These are phyloP conservation scores for Erysimum cheiranthoides DNA, from an alignment of 345 rosid genomes.

Conservation along the genomic window DNA sequence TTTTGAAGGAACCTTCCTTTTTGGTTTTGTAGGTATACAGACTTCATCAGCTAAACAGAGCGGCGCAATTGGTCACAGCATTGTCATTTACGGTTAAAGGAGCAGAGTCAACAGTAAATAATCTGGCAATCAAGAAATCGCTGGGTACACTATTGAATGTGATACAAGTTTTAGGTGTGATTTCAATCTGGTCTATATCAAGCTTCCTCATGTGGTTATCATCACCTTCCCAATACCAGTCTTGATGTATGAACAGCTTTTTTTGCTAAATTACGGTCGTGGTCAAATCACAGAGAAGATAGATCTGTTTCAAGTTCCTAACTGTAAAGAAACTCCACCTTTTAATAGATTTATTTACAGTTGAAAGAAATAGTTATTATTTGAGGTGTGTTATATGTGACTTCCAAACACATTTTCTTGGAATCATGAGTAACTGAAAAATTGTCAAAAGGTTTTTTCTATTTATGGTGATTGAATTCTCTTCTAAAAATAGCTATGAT, in stretches of 20 bases:
- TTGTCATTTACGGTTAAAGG: constrained; percentile 87
- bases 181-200: constrained; percentile 95
- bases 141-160: constrained; percentile 82
- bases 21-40: constrained; percentile 74
- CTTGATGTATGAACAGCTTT: constrained; percentile 31
- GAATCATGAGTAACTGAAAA: background rate
- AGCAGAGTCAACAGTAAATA: constrained; percentile 84
- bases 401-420: background rate
- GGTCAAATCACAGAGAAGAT: background rate
- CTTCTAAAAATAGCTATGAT: background rate
- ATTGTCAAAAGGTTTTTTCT: background rate
- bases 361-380: background rate
- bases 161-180: constrained; percentile 85
- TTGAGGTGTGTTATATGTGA: background rate
- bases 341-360: background rate
- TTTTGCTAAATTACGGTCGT: constrained; percentile 4
- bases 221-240: constrained; percentile 51
- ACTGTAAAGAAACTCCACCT: background rate
- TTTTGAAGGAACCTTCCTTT: constrained; percentile 20
- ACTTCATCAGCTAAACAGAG: constrained; percentile 96
- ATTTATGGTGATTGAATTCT: background rate
- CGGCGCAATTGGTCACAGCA: constrained; percentile 94
- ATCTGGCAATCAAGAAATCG: constrained; percentile 87
- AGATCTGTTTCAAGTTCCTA: background rate
- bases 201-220: constrained; percentile 86